Conservation (phyloP, 768 basidiomycete genomes). For the Mycena crocata region DNA sequence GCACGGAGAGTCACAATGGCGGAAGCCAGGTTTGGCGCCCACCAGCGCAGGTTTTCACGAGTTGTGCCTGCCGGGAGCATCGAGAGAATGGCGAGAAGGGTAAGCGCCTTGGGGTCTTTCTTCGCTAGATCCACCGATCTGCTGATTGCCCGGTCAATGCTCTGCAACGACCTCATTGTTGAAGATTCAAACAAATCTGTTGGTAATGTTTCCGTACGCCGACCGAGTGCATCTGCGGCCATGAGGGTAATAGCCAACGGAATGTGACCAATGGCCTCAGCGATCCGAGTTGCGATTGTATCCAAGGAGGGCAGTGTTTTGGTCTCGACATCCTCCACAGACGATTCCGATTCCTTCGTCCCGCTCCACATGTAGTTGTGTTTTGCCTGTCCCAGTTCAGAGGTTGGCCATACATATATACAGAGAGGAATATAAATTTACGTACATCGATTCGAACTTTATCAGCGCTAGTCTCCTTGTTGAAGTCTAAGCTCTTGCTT, state of each 20-base stretch:
- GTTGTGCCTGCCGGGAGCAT: slow-evolving; percentile 40
- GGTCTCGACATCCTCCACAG: too few species aligned
- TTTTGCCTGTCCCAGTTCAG: too few species aligned
- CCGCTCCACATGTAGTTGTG: too few species aligned
- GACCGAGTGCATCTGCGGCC: slow-evolving; percentile 42
- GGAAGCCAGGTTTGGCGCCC: slow-evolving; percentile 18
- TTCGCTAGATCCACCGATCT: slow-evolving; percentile 1
- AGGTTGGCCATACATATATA: too few species aligned
- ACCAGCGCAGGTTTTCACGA: slow-evolving; percentile 22
- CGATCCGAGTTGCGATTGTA: too few species aligned
- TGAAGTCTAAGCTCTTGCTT: too few species aligned
- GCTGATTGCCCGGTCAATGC: slow-evolving; percentile 9
- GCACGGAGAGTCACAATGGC: slow-evolving; percentile 21
- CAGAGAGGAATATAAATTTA: too few species aligned
- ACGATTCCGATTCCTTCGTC: too few species aligned
- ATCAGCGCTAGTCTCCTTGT: too few species aligned
- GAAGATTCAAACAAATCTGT: not conserved
- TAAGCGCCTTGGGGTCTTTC: not conserved
- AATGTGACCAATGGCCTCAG: slow-evolving; percentile 42
- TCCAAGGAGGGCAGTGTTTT: too few species aligned
- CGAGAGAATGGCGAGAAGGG: slow-evolving; percentile 30
- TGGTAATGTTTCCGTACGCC: not conserved
- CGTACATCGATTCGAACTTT: too few species aligned
- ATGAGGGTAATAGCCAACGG: slow-evolving; percentile 50
- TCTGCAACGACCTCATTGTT: too few species aligned